Conservation (phyloP, 345 rosid genomes). For the Nasturtium officinale region DNA sequence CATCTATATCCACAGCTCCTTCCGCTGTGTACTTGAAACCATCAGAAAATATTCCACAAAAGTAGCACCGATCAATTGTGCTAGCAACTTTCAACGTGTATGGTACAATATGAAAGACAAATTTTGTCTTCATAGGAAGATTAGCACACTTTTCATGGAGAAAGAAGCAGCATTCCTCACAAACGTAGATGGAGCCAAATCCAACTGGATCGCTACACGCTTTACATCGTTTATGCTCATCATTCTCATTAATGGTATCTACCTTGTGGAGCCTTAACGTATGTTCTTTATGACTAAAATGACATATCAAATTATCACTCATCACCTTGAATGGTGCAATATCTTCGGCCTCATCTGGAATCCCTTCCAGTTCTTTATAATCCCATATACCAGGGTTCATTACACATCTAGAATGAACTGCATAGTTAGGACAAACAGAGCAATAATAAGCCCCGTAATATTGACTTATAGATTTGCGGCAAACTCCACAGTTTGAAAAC, state of each 20-base stretch:
- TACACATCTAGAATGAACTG: background rate
- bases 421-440: slow-evolving; percentile 1
- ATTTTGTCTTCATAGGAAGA: slow-evolving; percentile 6
- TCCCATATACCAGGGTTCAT: background rate
- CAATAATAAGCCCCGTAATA: slow-evolving; percentile 7
- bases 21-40: background rate
- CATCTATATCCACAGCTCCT: background rate
- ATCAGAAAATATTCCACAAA: background rate
- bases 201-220: background rate
- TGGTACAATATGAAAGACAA: background rate
- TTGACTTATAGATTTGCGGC: background rate
- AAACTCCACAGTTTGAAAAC: background rate
- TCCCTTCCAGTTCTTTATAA: background rate
- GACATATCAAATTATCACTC: background rate
- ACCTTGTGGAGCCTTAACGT: background rate
- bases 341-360: background rate
- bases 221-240: background rate
- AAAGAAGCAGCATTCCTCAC: background rate
- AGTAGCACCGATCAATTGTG: accelerated
- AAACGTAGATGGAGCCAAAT: background rate
- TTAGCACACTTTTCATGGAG: slow-evolving; percentile 15
- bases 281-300: background rate
- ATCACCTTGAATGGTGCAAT: slow-evolving; percentile 1
- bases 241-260: background rate
- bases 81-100: background rate